A percentile compares a stretch with the other conserved stretches of the same genome.
These are phyloP conservation scores for Dalbergia oliveri DNA, from an alignment of 306 rosid genomes.

Conservation along the genomic window DNA sequence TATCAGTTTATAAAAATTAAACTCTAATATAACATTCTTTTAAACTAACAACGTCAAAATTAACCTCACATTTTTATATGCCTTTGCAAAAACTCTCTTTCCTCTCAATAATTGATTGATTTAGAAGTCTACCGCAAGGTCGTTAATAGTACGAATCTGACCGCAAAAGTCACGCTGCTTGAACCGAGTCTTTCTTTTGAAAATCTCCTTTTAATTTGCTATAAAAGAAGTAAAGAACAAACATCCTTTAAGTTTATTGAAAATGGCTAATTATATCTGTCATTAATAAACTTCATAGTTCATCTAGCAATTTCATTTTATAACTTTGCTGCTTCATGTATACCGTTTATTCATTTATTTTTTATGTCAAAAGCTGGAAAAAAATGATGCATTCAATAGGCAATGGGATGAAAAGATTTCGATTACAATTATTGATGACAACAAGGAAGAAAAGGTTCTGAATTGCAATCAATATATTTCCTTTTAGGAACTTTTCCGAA, in stretches of 20 bases:
- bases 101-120: neutral
- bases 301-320: neutral
- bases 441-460: neutral
- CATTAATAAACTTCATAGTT: neutral
- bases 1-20: no score
- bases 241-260: neutral
- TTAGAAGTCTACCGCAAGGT: neutral
- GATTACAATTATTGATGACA: neutral
- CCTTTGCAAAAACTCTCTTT: neutral
- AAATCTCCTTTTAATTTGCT: neutral
- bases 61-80: no score
- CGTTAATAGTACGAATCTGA: neutral
- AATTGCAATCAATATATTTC: neutral
- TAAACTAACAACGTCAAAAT: no score
- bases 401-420: neutral
- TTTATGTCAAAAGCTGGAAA: neutral
- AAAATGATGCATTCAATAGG: neutral
- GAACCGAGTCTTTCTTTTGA: neutral
- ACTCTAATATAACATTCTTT: no score
- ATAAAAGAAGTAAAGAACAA: slow-evolving; percentile 7
- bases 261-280: neutral
- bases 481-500: neutral
- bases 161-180: neutral
- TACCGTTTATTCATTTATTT: neutral
- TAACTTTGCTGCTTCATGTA: neutral